Percentiles rank a stretch among this genome's conserved stretches.
Evolutionary conservation across 2,329 filamentous ascomycete genomes (phyloP).

Genomic region (Paraconiothyrium brasiliense): DNA sequence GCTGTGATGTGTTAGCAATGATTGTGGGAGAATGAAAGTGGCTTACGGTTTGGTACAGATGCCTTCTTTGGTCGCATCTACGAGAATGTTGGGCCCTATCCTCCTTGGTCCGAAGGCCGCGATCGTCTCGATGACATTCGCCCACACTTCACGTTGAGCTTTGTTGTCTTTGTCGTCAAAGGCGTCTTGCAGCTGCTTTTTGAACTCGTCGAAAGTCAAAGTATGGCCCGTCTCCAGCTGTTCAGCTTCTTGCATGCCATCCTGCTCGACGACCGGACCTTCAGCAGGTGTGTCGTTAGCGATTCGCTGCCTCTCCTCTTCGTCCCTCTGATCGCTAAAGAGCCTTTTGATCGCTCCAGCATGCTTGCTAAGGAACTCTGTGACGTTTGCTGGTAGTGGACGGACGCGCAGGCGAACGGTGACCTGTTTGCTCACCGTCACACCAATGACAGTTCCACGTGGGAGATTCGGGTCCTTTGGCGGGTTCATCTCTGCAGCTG

Average conservation of each 20-base stretch:
- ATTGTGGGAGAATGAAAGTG: not conserved
- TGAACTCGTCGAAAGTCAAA: slow-evolving; percentile 80
- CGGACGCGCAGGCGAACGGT: slow-evolving; percentile 78
- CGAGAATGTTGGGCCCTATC: slow-evolving; percentile 85
- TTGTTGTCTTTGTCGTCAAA: slow-evolving; percentile 78
- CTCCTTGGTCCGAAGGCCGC: slow-evolving; percentile 88
- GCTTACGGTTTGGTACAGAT: slow-evolving; percentile 77
- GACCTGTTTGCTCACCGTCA: slow-evolving; percentile 87
- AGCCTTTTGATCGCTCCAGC: slow-evolving; percentile 79
- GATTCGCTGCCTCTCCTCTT: slow-evolving; percentile 52
- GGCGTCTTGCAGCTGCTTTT: slow-evolving; percentile 71
- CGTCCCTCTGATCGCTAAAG: slow-evolving; percentile 73
- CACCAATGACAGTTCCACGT: slow-evolving; percentile 77
- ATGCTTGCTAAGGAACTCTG: slow-evolving; percentile 86
- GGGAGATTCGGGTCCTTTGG: slow-evolving; percentile 86
- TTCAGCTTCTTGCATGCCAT: slow-evolving; percentile 59
- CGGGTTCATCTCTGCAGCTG: slow-evolving; percentile 89
- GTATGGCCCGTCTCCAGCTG: slow-evolving; percentile 65
- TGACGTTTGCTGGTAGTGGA: slow-evolving; percentile 80
- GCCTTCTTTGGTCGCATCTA: slow-evolving; percentile 79
- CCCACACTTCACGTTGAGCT: slow-evolving; percentile 79
- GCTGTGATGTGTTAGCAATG: slow-evolving; percentile 28
- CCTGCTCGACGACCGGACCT: slow-evolving; percentile 60
- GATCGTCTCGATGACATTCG: slow-evolving; percentile 79
- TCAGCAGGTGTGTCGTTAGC: slow-evolving; percentile 47